These are phyloP conservation scores for Neofusicoccum kwambonambiense DNA, from an alignment of 2,329 filamentous ascomycete genomes.

Conservation along the genomic window DNA sequence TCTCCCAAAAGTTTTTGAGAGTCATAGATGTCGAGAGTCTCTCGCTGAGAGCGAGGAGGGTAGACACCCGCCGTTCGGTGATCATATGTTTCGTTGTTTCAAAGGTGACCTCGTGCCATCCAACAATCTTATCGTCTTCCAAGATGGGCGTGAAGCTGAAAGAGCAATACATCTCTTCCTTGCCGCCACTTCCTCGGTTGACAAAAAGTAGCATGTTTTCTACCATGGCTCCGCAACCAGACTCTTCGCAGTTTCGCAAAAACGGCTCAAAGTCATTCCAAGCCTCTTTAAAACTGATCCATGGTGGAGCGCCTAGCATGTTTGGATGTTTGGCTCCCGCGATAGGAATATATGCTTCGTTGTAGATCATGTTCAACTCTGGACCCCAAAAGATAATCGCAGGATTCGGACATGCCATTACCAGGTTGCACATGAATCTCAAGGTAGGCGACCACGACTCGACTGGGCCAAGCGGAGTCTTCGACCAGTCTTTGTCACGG, in stretches of 20 bases:
- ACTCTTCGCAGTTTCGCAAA: conserved; percentile 11
- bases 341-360: conserved; percentile 64
- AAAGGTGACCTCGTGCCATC: conserved; percentile 14
- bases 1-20: conserved; percentile 17
- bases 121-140: conserved; percentile 16
- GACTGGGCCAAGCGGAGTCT: conserved; percentile 70
- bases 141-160: conserved; percentile 19
- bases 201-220: conserved; percentile 19
- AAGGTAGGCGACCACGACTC: conserved; percentile 67
- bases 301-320: conserved; percentile 67
- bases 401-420: conserved; percentile 58
- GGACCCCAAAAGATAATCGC: conserved; percentile 52
- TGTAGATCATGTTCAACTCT: conserved; percentile 70
- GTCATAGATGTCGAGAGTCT: neutral
- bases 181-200: conserved; percentile 7
- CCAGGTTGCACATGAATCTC: conserved; percentile 71
- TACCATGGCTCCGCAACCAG: conserved; percentile 17
- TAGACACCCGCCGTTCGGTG: conserved; percentile 14
- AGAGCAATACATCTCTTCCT: conserved; percentile 20
- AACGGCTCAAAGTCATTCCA: conserved; percentile 60
- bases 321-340: conserved; percentile 70
- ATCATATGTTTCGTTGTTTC: conserved; percentile 20
- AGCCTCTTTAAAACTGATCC: conserved; percentile 65
- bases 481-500: conserved; percentile 67
- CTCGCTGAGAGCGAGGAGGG: conserved; percentile 17